Base-by-base conservation (phyloP, 2,329 filamentous ascomycete genomes). In the Hysterium pulicare region DNA sequence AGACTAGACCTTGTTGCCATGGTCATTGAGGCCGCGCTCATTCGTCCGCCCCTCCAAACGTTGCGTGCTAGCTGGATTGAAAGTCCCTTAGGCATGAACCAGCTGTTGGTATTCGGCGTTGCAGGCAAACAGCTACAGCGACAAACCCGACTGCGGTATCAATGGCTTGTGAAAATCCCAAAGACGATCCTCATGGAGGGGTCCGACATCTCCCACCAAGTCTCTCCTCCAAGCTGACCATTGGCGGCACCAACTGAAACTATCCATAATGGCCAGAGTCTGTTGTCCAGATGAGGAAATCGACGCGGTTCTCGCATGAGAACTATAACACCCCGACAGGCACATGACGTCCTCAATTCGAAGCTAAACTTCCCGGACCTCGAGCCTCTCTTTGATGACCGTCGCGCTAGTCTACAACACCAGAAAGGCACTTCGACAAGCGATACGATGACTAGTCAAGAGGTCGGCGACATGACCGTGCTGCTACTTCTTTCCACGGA, bases 241-340 rank as follows among this genome's bases (percentile, higher is more conserved):
- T 60, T 58, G 52, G 55, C 58, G 53, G 62, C 69, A 72, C 66
- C 67, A 43, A 68, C 57, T 61, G 63, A 64, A 76, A 76, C 76
- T 78, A 76, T 77, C 76, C 72, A 69, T 75, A 46, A 42, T 75
- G 75, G 83, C 77, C 81, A 81, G 72, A 82, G 79, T 79, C 77
- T 77, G 77, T 81, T 81, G 80, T 79, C 85, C 85, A 83, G 84
- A 73, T 76, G 74, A 68, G 70, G 70, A 67, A 68, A 77, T 82
- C 79, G 84, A 89, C 84, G 85, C 87, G 86, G 84, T 73, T 79
- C 78, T 81, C 82, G 67, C 72, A 70, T 77, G 79, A 84, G 79
- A 79, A 72, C 86, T 84, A 88, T 85, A 84, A 66, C 46, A 43
- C 62, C 79, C 84, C 66, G 72, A 77, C 73, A 62, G 81, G 85